Evolutionary conservation across 1,284 basidiomycete genomes (phyloP), one percentile per base, ranked within the genome.

Genomic region (Cryptococcus amylolentus): DNA sequence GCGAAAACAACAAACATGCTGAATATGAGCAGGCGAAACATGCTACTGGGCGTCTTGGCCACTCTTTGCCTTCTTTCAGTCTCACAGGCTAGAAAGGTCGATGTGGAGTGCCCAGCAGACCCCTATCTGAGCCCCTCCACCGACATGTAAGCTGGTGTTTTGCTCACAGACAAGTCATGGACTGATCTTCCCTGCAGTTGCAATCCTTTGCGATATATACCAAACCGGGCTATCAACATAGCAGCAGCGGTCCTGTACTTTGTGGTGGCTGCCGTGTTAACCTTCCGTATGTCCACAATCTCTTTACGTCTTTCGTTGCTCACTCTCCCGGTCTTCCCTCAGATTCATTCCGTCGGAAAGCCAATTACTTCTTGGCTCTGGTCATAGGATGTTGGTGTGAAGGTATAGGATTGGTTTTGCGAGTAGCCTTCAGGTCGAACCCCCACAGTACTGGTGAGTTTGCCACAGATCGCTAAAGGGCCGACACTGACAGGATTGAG

Each of bases 341-440:
- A 68, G 63, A 58, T 23, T 57, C 56, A 8, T 62, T 52, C 31
- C 58, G 76, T 63, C 81, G 80, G 62, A 82, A 84, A 7, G 82
- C 82, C 5, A 81, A 79, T 63, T 87, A 80, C 74, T 86, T 87
- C 84, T 61, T 83, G 37, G 76, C 81, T 26, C 83, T 86, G 81
- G 79, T 83, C 12, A 82, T 87, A 49, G 86, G 86, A 23, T 79
- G 79, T 39, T 86, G 83, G 71, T 82, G 84, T 82, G 58, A 61
- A 52, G 61, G 4, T 65, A 81, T 62, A 81, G 68, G 68, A 12
- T 51, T 70, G 28, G 59, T 57, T 1, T 49, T 70, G 48, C 46
- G 68, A 81, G 4, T 79, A 80, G 58, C 78, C 71, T 46, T 80
- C 76, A 61, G 68, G 35, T 58, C 55, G n/a, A 64, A 68, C 54